Conservation (phyloP, 2,329 filamentous ascomycete genomes). For the Ophiostoma perfectum region DNA sequence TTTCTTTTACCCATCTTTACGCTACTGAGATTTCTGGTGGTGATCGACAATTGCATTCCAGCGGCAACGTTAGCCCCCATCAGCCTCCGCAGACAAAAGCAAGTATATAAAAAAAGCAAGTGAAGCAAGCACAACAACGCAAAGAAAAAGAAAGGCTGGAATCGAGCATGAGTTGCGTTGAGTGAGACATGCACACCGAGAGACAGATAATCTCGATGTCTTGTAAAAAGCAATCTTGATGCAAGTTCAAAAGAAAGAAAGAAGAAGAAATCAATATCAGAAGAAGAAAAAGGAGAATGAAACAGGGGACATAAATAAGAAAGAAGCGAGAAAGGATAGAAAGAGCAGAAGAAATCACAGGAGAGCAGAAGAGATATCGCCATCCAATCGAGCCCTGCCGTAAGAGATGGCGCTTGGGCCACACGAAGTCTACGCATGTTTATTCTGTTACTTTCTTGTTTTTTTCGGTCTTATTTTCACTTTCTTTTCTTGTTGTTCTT, state of each 20-base stretch:
- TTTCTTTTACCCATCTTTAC: neutral
- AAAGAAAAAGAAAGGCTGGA: neutral
- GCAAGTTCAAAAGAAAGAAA: neutral
- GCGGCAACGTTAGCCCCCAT: neutral
- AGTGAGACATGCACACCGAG: neutral
- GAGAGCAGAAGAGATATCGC: too few species aligned
- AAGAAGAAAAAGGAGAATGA: neutral
- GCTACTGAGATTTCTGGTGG: neutral
- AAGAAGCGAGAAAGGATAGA: neutral
- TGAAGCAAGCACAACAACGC: neutral
- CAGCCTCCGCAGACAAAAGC: too few species aligned
- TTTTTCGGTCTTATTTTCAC: neutral
- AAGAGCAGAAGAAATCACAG: too few species aligned
- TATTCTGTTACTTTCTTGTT: neutral
- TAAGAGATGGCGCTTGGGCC: too few species aligned
- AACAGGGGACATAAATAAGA: neutral
- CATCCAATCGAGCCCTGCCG: neutral
- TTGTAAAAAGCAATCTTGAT: too few species aligned
- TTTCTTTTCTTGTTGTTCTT: too few species aligned
- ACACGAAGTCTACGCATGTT: neutral
- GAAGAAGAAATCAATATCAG: neutral
- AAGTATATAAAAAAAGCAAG: neutral
- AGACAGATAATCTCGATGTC: conserved; percentile 6
- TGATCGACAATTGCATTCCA: conserved; percentile 6
- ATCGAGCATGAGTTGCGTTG: neutral